Conservation (phyloP, 2,329 filamentous ascomycete species). For the Epichloe sylvatica region DNA sequence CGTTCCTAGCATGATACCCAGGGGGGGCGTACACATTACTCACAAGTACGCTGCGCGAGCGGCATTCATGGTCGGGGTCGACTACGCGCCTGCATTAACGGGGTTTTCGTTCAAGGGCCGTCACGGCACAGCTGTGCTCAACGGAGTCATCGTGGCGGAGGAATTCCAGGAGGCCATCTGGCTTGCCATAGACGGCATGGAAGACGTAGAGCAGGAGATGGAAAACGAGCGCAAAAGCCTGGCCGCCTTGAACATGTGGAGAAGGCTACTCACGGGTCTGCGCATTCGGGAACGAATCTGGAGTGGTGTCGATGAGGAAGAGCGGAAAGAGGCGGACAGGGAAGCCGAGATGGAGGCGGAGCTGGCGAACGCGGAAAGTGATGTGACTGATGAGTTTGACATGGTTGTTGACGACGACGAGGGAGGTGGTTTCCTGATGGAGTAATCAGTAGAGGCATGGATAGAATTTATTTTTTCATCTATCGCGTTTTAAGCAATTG, state of each 20-base stretch:
- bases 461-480: no score
- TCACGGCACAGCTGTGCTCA: constrained; percentile 69
- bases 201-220: constrained; percentile 48
- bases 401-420: constrained; percentile 27
- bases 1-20: constrained; percentile 79
- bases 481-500: no score
- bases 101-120: constrained; percentile 81
- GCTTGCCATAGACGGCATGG: constrained; percentile 53
- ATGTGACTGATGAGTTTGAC: constrained; percentile 30
- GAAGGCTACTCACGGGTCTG: constrained; percentile 61
- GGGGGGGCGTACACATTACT: constrained; percentile 57
- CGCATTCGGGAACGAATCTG: constrained; percentile 63
- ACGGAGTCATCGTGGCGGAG: constrained; percentile 61
- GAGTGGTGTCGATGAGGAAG: constrained; percentile 36
- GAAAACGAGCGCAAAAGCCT: constrained; percentile 60
- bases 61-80: constrained; percentile 60
- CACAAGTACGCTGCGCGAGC: constrained; percentile 51
- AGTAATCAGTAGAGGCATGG: constrained; percentile 11
- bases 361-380: constrained; percentile 23
- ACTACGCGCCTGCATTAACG: constrained; percentile 79
- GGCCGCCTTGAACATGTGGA: constrained; percentile 52
- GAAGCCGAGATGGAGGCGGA: constrained; percentile 24
- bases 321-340: constrained; percentile 26
- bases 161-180: constrained; percentile 60
- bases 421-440: constrained; percentile 32